Evolutionary conservation across 2,329 filamentous ascomycete genomes (phyloP).

Genomic region (Hyphodiscus sp.): DNA sequence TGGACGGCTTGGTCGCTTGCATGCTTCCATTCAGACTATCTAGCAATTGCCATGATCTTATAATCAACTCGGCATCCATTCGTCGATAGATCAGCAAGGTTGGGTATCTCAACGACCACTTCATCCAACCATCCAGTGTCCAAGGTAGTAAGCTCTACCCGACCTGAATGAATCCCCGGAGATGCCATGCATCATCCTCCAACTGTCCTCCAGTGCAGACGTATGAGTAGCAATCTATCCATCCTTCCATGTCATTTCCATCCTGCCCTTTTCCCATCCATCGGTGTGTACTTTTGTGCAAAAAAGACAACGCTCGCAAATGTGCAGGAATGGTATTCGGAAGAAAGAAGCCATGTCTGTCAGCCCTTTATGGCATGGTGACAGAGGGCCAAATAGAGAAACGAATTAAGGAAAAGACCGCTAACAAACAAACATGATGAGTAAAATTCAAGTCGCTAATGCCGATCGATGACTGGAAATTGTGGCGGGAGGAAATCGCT

Average conservation of each 20-base stretch:
- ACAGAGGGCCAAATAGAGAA: constrained; percentile 11
- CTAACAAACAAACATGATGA: constrained; percentile 19
- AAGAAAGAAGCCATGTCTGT: constrained; percentile 2
- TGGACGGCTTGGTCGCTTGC: not conserved
- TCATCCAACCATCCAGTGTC: not conserved
- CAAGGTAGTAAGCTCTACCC: not conserved
- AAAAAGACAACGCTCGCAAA: not conserved
- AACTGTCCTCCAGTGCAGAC: not conserved
- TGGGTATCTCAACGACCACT: not conserved
- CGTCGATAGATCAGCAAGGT: not conserved
- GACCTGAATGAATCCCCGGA: not conserved
- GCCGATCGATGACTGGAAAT: constrained; percentile 10
- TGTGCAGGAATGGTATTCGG: constrained; percentile 21
- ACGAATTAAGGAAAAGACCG: constrained; percentile 14
- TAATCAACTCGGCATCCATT: not conserved
- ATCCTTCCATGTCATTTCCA: not conserved
- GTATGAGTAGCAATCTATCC: constrained; percentile 7
- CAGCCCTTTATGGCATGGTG: not conserved
- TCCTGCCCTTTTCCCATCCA: not conserved
- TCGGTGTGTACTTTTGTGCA: not conserved
- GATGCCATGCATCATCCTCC: not conserved
- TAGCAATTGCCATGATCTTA: not conserved
- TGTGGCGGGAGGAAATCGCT: constrained; percentile 16
- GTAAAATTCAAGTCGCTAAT: constrained; percentile 23
- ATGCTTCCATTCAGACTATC: constrained; percentile 1